phyloP scores from a whole-genome alignment of 768 basidiomycete species.

The Chalciporus piperatus region DNA sequence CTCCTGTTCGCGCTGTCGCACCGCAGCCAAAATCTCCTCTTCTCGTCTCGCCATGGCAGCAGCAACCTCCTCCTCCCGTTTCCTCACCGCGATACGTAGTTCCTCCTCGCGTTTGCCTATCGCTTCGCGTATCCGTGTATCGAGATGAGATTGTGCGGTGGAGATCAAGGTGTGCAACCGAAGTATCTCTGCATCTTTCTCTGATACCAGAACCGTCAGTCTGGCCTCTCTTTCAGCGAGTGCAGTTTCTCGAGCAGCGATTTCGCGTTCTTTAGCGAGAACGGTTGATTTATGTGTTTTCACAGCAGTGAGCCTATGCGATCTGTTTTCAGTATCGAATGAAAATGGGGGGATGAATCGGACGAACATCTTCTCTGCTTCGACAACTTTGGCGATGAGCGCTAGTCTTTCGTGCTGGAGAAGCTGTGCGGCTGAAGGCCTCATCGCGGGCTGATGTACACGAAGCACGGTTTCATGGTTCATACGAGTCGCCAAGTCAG shows the following conservation, averaged over 20 bases:
- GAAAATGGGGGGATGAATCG: background rate
- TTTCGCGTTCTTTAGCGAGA: slow-evolving; percentile 60
- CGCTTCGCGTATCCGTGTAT: slow-evolving; percentile 52
- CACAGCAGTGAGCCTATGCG: slow-evolving; percentile 55
- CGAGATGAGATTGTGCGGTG: slow-evolving; percentile 39
- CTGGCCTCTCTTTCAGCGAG: slow-evolving; percentile 56
- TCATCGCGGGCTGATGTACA: slow-evolving; percentile 68
- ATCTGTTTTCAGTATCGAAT: background rate
- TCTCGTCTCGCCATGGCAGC: slow-evolving; percentile 62
- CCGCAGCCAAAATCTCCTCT: slow-evolving; percentile 68
- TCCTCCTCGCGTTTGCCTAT: slow-evolving; percentile 66
- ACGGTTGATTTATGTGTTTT: slow-evolving; percentile 61
- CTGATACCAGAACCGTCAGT: slow-evolving; percentile 42
- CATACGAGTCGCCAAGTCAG: background rate
- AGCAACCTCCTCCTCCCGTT: slow-evolving; percentile 70
- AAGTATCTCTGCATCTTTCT: slow-evolving; percentile 62
- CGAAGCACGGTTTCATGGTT: background rate
- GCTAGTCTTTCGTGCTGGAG: slow-evolving; percentile 78
- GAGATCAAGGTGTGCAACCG: slow-evolving; percentile 45
- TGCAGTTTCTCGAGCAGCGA: slow-evolving; percentile 52
- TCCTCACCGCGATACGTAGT: slow-evolving; percentile 57
- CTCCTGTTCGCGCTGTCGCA: slow-evolving; percentile 61
- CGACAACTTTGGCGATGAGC: slow-evolving; percentile 66
- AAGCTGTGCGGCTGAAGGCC: slow-evolving; percentile 77
- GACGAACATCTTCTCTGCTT: slow-evolving; percentile 75